These are phyloP conservation scores for Botrytis deweyae DNA, from an alignment of 2,329 filamentous ascomycete genomes.

Conservation along the genomic window DNA sequence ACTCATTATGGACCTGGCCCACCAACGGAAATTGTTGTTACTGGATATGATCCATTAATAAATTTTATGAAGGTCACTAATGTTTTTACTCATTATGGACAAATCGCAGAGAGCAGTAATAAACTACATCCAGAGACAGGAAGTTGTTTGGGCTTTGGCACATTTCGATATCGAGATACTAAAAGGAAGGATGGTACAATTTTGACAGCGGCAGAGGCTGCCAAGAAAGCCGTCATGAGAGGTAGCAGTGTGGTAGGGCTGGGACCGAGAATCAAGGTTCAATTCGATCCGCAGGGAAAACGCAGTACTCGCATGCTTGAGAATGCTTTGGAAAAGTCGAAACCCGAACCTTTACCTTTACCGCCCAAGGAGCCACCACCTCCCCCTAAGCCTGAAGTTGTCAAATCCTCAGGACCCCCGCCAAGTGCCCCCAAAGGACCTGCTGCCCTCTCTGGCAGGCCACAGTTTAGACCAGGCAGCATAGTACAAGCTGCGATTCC, in stretches of 20 bases:
- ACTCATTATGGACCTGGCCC: slow-evolving; percentile 87
- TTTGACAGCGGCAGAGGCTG: slow-evolving; percentile 73
- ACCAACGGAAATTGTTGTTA: slow-evolving; percentile 86
- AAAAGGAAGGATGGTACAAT: slow-evolving; percentile 46
- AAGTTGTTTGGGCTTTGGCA: slow-evolving; percentile 89
- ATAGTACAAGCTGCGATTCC: slow-evolving; percentile 39
- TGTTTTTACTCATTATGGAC: slow-evolving; percentile 77
- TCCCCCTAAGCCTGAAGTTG: slow-evolving; percentile 41
- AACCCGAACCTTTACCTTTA: slow-evolving; percentile 39
- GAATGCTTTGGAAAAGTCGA: slow-evolving; percentile 66
- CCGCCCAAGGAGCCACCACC: slow-evolving; percentile 39
- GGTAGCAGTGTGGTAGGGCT: slow-evolving; percentile 74
- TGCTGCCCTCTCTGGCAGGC: slow-evolving; percentile 30
- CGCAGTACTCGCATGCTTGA: slow-evolving; percentile 79
- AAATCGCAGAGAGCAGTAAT: slow-evolving; percentile 87
- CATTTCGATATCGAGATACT: slow-evolving; percentile 81
- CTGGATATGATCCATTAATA: slow-evolving; percentile 91
- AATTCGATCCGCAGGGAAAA: slow-evolving; percentile 84
- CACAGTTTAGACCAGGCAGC: slow-evolving; percentile 36
- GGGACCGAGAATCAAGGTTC: slow-evolving; percentile 72
- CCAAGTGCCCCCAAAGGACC: slow-evolving; percentile 87
- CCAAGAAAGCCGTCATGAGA: slow-evolving; percentile 73
- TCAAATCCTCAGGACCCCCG: slow-evolving; percentile 62
- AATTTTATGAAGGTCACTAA: slow-evolving; percentile 74
- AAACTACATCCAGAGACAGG: slow-evolving; percentile 94